Evolutionary conservation across 192 early-diverging fungal genomes (phyloP).

Genomic region (Pilobolus umbonatus): DNA sequence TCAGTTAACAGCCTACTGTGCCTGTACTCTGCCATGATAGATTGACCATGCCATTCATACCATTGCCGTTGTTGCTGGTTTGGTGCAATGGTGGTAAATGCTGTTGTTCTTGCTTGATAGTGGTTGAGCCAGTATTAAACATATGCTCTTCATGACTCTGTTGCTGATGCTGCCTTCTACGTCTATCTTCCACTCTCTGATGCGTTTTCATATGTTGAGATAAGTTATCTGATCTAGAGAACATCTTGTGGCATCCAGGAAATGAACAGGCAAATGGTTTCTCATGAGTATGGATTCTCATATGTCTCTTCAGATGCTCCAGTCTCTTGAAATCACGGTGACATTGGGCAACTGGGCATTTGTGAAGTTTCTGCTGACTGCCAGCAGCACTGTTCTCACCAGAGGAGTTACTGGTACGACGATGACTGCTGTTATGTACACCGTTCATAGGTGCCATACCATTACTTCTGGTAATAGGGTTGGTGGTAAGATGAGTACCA

Average conservation of each 20-base stretch:
- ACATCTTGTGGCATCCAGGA: constrained; percentile 50
- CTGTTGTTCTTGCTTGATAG: constrained; percentile 1
- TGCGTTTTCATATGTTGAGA: constrained; percentile 52
- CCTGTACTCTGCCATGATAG: constrained; percentile 19
- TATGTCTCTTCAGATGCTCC: constrained; percentile 75
- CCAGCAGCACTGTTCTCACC: background rate
- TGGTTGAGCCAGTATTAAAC: background rate
- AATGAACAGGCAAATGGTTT: constrained; percentile 56
- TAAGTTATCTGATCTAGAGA: constrained; percentile 63
- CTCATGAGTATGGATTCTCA: constrained; percentile 62
- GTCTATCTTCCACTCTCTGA: constrained; percentile 27
- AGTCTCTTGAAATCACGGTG: constrained; percentile 65
- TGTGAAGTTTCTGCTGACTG: constrained; percentile 27
- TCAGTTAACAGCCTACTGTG: constrained; percentile 19
- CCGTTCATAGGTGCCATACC: background rate
- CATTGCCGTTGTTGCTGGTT: background rate
- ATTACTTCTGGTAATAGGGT: background rate
- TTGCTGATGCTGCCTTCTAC: constrained; percentile 11
- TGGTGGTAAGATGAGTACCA: background rate
- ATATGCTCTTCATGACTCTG: background rate
- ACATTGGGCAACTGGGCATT: constrained; percentile 33
- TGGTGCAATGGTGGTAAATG: constrained; percentile 10
- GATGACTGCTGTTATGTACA: background rate
- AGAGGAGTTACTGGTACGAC: background rate
- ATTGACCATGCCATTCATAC: constrained; percentile 15